phyloP scores from a whole-genome alignment of 2,329 filamentous ascomycete species.

The Cercospora zeina region DNA sequence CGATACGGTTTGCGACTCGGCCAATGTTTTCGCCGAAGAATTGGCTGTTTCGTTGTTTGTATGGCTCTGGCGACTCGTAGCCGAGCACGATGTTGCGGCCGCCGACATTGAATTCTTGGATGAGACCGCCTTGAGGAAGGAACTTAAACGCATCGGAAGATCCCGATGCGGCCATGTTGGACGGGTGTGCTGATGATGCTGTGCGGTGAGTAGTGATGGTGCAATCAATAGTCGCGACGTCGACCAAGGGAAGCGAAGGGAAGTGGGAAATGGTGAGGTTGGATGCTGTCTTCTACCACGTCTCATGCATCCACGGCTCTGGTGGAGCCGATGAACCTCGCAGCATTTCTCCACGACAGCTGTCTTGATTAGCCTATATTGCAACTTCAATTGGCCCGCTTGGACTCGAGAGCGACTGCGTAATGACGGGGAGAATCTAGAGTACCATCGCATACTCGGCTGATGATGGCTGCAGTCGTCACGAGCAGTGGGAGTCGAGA shows the following conservation, averaged over 20 bases:
- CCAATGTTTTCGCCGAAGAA: slow-evolving; percentile 96
- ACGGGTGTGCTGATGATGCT: not conserved
- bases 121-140: slow-evolving; percentile 73
- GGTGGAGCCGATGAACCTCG: slow-evolving; percentile 2
- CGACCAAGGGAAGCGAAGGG: not conserved
- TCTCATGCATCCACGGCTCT: slow-evolving; percentile 8
- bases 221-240: not conserved
- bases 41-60: slow-evolving; percentile 71
- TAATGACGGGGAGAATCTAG: not conserved
- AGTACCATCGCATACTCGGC: not conserved
- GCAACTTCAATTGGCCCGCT: not conserved
- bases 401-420: not conserved
- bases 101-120: slow-evolving; percentile 76
- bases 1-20: slow-evolving; percentile 76
- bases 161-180: slow-evolving; percentile 28
- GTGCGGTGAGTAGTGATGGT: not conserved
- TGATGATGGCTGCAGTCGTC: not conserved
- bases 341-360: slow-evolving; percentile 7
- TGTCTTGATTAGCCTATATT: slow-evolving; percentile 15
- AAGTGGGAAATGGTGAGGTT: not conserved
- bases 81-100: slow-evolving; percentile 84
- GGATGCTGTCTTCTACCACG: slow-evolving; percentile 9
- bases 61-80: slow-evolving; percentile 74
- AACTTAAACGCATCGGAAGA: slow-evolving; percentile 57
- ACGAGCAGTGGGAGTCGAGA: not conserved